phyloP scores from a whole-genome alignment of 2,329 filamentous ascomycete genomes.

The Cytospora piceae region DNA sequence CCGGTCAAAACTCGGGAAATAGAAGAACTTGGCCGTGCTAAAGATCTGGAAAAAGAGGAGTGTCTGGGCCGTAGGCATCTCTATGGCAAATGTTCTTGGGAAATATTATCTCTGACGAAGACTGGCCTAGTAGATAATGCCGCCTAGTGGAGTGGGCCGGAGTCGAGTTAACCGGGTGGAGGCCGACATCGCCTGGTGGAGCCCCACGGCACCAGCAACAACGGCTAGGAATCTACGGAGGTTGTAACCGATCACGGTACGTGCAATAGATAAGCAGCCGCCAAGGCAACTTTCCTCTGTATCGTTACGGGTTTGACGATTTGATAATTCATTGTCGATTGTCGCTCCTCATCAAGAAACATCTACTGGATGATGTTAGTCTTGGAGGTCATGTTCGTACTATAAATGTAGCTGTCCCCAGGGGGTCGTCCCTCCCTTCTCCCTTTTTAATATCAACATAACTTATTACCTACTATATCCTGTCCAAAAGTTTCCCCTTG shows the following conservation, averaged over 20 bases:
- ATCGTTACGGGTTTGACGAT: neutral
- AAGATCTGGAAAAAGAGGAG: neutral
- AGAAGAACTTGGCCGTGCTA: neutral
- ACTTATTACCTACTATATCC: neutral
- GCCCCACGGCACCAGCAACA: neutral
- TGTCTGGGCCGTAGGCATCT: neutral
- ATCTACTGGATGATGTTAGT: neutral
- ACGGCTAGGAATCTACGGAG: neutral
- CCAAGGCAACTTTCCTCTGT: neutral
- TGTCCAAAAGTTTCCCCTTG: neutral
- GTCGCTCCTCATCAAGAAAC: neutral
- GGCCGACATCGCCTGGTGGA: neutral
- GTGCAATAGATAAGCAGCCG: neutral
- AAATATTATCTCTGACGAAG: neutral
- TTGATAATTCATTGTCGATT: neutral
- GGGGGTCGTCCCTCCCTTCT: neutral
- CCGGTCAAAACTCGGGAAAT: neutral
- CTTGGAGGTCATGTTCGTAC: neutral
- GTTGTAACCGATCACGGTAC: neutral
- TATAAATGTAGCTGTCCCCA: neutral
- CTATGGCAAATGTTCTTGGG: neutral
- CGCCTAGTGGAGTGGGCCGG: neutral
- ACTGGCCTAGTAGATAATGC: neutral
- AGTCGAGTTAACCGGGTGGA: neutral
- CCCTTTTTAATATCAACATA: neutral